Percentiles rank a stretch among this genome's conserved stretches.
These are phyloP conservation scores for Aspergillus tanneri DNA, from an alignment of 2,329 filamentous ascomycete species.

Conservation along the genomic window DNA sequence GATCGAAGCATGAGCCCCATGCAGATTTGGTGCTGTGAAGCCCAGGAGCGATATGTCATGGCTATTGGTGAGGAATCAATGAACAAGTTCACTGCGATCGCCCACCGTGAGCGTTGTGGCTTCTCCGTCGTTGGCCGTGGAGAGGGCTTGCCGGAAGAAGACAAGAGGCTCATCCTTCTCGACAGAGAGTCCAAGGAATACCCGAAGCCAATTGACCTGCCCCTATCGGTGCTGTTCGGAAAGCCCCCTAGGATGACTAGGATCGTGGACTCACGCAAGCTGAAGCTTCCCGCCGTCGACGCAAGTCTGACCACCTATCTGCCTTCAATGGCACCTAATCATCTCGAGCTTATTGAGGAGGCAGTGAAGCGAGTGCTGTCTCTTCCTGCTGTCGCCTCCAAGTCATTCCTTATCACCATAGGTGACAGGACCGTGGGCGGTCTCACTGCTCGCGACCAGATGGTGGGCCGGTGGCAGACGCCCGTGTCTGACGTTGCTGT, in stretches of 20 bases:
- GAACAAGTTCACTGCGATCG: conserved; percentile 68
- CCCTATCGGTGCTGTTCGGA: conserved; percentile 85
- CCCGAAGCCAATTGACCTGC: conserved; percentile 80
- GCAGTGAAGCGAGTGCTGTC: conserved; percentile 79
- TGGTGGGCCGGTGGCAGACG: conserved; percentile 94
- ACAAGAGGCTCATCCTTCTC: conserved; percentile 72
- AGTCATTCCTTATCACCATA: conserved; percentile 96
- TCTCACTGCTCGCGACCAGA: conserved; percentile 83
- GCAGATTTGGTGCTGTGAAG: conserved; percentile 97
- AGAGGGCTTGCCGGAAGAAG: conserved; percentile 61
- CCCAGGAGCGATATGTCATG: conserved; percentile 93
- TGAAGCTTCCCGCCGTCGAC: conserved; percentile 70
- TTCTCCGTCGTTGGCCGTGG: conserved; percentile 89
- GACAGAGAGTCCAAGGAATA: conserved; percentile 75
- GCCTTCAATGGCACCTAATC: conserved; percentile 52
- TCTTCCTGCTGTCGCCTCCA: conserved; percentile 89
- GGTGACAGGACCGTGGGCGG: conserved; percentile 90
- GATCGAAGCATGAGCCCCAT: conserved; percentile 91
- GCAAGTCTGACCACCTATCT: conserved; percentile 68
- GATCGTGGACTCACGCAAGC: conserved; percentile 67
- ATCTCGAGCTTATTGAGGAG: conserved; percentile 56
- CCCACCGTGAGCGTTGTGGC: conserved; percentile 79
- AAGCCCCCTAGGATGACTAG: conserved; percentile 80
- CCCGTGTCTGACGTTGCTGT: conserved; percentile 94
- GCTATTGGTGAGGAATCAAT: conserved; percentile 78